Base-by-base conservation (phyloP, 225 moss, liverwort and hornwort species). In the Polytrichum formosum region DNA sequence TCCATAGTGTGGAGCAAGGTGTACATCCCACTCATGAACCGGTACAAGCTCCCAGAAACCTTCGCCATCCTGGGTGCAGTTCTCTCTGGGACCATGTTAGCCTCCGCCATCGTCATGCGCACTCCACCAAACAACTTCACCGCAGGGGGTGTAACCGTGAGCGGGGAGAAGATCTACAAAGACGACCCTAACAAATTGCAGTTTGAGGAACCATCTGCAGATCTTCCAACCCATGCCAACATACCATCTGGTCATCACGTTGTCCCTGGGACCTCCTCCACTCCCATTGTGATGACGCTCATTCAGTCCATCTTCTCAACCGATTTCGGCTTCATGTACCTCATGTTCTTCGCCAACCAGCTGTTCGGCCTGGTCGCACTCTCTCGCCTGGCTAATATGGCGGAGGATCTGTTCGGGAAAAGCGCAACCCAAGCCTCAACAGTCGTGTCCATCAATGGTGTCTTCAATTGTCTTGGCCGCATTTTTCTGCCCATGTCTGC, bases 271-370 rank as follows among this genome's bases (percentile, higher is more conserved):
- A 21, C 27, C 16, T 46, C 27, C 16, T 37, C 72, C 17, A 35
- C 66, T 25, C 78, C 77, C 56, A 70, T 82, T 5, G 67, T 67
- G 16, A 87, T 82, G 79, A 80, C 74, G 1, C 77, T 85, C 25
- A 70, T 85, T 18, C 60, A 72, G 31, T 81, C 84, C 2, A 71
- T 90, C 6, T 85, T 76, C 54, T 80, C 82, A 3, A 28, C 72
- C 0, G 92, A 92, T 59, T 90, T 86, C 70, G 64, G 56, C 55
- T 92, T 92, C 84, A 84, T 92, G 88, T 92, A 90, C 74, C 67
- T 90, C 26, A 92, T 88, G 88, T 88, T 92, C 77, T 86, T 90
- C 68, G 85, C 81, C 0, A 92, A 84, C 75, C 84, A 88, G 82
- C 58, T 92, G 23, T 90, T 92, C 73, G 92, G 92, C 0, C 79